A percentile compares a stretch with the other conserved stretches of the same genome.
phyloP scores from a whole-genome alignment of 2,329 filamentous ascomycete species.

The Chaetomiaceae sp. region DNA sequence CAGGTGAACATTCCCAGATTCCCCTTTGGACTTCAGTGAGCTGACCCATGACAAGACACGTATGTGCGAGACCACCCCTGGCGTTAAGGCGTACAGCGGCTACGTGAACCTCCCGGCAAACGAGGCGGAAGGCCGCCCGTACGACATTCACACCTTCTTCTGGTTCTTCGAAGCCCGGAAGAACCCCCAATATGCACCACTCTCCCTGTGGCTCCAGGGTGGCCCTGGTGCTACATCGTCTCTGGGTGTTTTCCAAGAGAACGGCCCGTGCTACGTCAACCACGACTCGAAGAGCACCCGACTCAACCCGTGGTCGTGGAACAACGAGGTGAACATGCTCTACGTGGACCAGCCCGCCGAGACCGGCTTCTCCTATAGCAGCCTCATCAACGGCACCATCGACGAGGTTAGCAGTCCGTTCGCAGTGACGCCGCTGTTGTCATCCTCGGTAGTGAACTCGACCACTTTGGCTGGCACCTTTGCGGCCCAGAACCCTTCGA shows the following conservation, averaged over 20 bases:
- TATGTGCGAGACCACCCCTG: slow-evolving; percentile 20
- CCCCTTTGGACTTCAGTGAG: too few relatives aligned
- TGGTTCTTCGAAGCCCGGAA: slow-evolving; percentile 22
- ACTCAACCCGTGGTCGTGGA: slow-evolving; percentile 54
- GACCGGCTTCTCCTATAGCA: slow-evolving; percentile 28
- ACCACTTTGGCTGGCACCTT: slow-evolving; percentile 15
- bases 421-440: slow-evolving; percentile 6
- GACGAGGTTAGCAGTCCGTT: slow-evolving; percentile 16
- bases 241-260: slow-evolving; percentile 11
- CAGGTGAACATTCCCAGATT: too few relatives aligned
- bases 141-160: slow-evolving; percentile 19
- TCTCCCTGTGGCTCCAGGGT: slow-evolving; percentile 22
- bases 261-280: slow-evolving; percentile 33
- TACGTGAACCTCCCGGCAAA: slow-evolving; percentile 19
- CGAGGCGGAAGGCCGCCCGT: slow-evolving; percentile 6
- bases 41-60: too few relatives aligned
- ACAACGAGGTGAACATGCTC: slow-evolving; percentile 55
- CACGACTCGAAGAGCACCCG: slow-evolving; percentile 43
- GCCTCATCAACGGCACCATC: slow-evolving; percentile 23
- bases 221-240: slow-evolving; percentile 18
- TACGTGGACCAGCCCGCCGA: slow-evolving; percentile 55
- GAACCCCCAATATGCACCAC: slow-evolving; percentile 15
- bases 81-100: slow-evolving; percentile 20
- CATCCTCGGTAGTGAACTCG: slow-evolving; percentile 10
- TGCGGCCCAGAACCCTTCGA: slow-evolving; percentile 10